A percentile compares a stretch with the other conserved stretches of the same genome.
Evolutionary conservation across 352 stramenopile genomes (phyloP).

Genomic region (Phytophthora fragariae): DNA sequence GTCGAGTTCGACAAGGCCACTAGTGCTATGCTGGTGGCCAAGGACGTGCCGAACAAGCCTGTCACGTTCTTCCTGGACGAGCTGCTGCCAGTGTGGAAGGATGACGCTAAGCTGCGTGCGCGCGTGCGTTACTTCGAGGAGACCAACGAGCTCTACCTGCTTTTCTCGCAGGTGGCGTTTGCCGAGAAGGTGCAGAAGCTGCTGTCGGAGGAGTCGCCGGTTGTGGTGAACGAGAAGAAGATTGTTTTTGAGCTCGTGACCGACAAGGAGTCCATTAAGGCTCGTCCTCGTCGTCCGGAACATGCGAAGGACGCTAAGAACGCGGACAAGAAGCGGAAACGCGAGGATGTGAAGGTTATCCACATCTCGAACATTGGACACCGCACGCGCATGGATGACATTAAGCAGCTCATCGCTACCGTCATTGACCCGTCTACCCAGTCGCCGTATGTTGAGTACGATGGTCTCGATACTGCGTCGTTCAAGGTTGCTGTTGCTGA

Average conservation of each 20-base stretch:
- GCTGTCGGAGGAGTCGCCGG: constrained; percentile 42
- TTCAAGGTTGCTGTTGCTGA: constrained; percentile 65
- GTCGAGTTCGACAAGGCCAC: constrained; percentile 88
- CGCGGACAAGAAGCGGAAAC: constrained; percentile 80
- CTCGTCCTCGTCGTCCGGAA: constrained; percentile 62
- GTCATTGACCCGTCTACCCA: constrained; percentile 57
- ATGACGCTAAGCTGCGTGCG: constrained; percentile 68
- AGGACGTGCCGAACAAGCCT: constrained; percentile 79
- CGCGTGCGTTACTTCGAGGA: constrained; percentile 77
- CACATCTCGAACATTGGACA: constrained; percentile 85
- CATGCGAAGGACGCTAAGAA: constrained; percentile 51
- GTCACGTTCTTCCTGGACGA: constrained; percentile 79
- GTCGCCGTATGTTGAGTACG: constrained; percentile 84
- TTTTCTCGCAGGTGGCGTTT: constrained; percentile 78
- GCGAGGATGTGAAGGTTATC: constrained; percentile 77
- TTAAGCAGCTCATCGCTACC: constrained; percentile 80
- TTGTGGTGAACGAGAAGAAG: constrained; percentile 71
- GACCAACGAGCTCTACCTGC: constrained; percentile 76
- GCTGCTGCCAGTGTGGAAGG: constrained; percentile 74
- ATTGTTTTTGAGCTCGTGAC: constrained; percentile 83
- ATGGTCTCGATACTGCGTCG: constrained; percentile 77
- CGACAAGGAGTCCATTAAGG: constrained; percentile 74
- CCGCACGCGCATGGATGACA: constrained; percentile 78
- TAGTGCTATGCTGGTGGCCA: constrained; percentile 83
- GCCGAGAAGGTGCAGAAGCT: constrained; percentile 67